Percentiles rank a stretch among this genome's conserved stretches.
These are phyloP conservation scores for Nitzschia palea DNA, from an alignment of 108 stramenopile species.

Conservation along the genomic window DNA sequence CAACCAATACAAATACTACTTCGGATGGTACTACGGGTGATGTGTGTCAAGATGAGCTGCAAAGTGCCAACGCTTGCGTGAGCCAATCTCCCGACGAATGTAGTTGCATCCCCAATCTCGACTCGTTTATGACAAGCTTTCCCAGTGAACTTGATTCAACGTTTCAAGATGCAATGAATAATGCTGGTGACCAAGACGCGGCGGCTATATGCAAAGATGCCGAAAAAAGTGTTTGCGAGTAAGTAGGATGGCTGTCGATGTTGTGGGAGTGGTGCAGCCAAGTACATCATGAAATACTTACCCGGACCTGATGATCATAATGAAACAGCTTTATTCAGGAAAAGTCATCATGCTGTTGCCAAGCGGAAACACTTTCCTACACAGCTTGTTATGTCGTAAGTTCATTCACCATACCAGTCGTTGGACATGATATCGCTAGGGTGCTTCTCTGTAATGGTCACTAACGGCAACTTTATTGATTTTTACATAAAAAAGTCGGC, in stretches of 20 bases:
- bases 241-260: not conserved
- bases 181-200: not conserved
- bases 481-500: not conserved
- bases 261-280: not conserved
- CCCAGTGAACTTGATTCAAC: not conserved
- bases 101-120: not conserved
- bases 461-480: too few relatives aligned
- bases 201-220: not conserved
- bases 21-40: too few relatives aligned
- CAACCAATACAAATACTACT: too few relatives aligned
- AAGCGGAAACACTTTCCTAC: not conserved
- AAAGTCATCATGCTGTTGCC: not conserved
- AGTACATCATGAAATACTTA: not conserved
- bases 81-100: not conserved
- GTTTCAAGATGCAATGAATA: not conserved
- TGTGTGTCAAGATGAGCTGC: not conserved
- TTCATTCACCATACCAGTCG: not conserved
- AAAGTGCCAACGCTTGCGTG: not conserved
- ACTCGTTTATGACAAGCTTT: not conserved
- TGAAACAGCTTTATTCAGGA: conserved; percentile 6
- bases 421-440: not conserved
- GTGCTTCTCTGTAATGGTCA: not conserved
- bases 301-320: too few relatives aligned
- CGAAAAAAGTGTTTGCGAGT: not conserved
- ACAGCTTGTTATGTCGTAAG: not conserved